Conservation (phyloP, 805 yeast genomes). For the Nakazawaea wickerhamii region DNA sequence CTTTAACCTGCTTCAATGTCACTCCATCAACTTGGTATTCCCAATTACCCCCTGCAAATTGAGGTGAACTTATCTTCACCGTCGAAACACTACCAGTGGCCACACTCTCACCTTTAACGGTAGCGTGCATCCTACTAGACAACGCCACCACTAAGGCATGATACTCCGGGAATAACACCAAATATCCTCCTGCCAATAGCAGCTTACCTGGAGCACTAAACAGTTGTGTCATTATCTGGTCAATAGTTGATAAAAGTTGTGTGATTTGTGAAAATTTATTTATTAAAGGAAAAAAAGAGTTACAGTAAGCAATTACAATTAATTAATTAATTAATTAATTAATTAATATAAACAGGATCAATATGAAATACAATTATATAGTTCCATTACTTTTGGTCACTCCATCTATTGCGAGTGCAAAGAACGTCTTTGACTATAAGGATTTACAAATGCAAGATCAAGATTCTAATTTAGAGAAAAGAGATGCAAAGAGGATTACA, state of each 20-base stretch:
- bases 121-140: constrained; percentile 85
- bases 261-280: too few relatives aligned
- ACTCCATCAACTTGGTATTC: constrained; percentile 29
- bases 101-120: constrained; percentile 26
- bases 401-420: neutral
- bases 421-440: constrained; percentile 8
- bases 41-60: constrained; percentile 72
- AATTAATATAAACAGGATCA: neutral
- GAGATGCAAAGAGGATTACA: constrained; percentile 8
- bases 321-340: neutral
- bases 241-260: too few relatives aligned
- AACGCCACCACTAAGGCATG: constrained; percentile 79
- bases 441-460: neutral
- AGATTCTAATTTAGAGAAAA: constrained; percentile 1
- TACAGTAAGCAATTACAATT: neutral
- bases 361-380: constrained; percentile 1
- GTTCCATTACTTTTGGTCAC: neutral
- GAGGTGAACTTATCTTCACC: constrained; percentile 63
- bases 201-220: constrained; percentile 97
- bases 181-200: constrained; percentile 87
- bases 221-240: constrained; percentile 5
- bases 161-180: constrained; percentile 77
- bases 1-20: constrained; percentile 3
- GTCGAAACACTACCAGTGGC: constrained; percentile 15
- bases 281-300: neutral